Conservation (phyloP, 2,329 filamentous ascomycete genomes). For the Bipolaris oryzae region DNA sequence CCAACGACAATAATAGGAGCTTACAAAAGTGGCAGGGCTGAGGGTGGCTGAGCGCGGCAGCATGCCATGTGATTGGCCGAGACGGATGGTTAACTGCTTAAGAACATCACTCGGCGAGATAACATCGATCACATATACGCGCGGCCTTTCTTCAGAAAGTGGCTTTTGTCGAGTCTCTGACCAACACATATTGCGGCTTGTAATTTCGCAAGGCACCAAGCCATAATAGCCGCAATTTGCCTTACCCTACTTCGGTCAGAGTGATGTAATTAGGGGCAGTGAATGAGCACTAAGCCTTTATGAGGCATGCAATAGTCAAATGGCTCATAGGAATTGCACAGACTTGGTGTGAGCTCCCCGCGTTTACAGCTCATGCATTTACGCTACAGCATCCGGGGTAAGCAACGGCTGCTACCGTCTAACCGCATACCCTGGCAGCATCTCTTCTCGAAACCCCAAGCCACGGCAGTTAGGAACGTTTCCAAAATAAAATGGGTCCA, state of each 20-base stretch:
- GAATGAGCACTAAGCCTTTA: background rate
- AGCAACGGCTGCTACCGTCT: background rate
- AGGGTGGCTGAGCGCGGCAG: constrained; percentile 3
- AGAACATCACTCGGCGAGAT: background rate
- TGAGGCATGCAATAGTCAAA: too few species aligned
- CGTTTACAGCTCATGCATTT: background rate
- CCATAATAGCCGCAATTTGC: background rate
- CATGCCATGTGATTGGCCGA: constrained; percentile 4
- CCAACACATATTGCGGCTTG: background rate
- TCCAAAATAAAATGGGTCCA: too few species aligned
- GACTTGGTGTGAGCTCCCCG: background rate
- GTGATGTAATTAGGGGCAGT: background rate
- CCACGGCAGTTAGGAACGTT: background rate
- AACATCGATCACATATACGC: background rate
- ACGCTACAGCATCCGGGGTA: background rate
- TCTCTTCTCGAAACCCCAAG: background rate
- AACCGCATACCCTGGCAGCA: background rate
- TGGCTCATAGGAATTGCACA: too few species aligned
- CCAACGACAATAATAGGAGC: constrained; percentile 13
- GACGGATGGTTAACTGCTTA: background rate
- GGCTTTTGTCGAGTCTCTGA: background rate
- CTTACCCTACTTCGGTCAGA: background rate
- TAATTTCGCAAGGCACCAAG: background rate
- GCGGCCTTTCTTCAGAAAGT: background rate
- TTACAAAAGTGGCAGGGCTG: constrained; percentile 3